Evolutionary conservation across 192 early-diverging fungal genomes (phyloP), one percentile per base, ranked within the genome.

Genomic region (Coemansia sp.): DNA sequence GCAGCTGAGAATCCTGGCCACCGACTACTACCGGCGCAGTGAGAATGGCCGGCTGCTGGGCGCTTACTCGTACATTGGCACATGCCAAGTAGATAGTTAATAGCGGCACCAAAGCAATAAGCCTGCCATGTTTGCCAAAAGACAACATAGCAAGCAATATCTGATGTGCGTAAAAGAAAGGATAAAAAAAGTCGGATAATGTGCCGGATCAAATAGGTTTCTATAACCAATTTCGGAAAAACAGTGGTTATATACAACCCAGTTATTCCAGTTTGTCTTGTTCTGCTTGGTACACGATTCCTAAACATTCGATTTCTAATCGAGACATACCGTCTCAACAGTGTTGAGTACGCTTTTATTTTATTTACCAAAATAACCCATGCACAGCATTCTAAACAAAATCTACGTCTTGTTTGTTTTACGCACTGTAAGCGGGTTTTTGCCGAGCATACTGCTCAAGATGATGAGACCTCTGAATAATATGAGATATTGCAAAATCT

Each of bases 361-460:
- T 41, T 41, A 12, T 9, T 14, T 41, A 41, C 8, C 39, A 41
- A 12, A 14, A 12, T 41, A 27, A 27, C 39, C 14, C 39, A 41
- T 41, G 39, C 39, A 41, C 14, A 14, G 9, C 14, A 12, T 41
- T 14, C 39, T 41, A 41, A 41, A 41, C 39, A 41, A 41, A 41
- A 53, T 4, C 24, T 53, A 53, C 51, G 22, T 21, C 51, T 53
- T 53, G 51, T 53, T 53, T 53, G 51, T 53, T 53, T 53, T 53
- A 53, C 51, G 21, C 51, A 4, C 25, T 12, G 14, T 23, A 22
- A 23, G 10, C 25, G 24, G 27, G 27, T 27, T 27, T 27, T 27
- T 27, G 27, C 27, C 5, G 27, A 27, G 5, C 2, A 53, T 53
- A 53, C 51, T 53, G 51, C 51, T 5, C 19, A 22, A 53, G 5